Conservation (phyloP, 495 filamentous ascomycete genomes). For the Tetracladium setigerum region DNA sequence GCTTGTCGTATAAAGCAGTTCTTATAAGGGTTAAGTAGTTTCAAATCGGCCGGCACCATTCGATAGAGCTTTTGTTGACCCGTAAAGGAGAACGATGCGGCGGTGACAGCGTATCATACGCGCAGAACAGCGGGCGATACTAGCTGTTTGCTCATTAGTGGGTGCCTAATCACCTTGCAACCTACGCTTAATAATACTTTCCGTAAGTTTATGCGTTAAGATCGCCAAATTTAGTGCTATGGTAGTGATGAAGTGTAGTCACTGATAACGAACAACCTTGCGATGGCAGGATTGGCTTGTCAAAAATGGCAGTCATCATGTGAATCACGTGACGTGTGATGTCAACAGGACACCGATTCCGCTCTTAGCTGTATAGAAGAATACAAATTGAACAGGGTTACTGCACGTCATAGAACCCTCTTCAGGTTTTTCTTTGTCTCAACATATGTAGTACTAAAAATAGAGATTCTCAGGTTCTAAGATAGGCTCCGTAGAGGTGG, state of each 20-base stretch:
- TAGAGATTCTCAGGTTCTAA: too few relatives aligned
- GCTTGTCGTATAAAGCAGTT: conserved; percentile 1
- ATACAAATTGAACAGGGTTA: too few relatives aligned
- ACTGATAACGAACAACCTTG: too few relatives aligned
- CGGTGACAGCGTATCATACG: not conserved
- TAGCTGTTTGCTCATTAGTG: not conserved
- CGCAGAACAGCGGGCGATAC: not conserved
- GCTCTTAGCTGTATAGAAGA: not conserved
- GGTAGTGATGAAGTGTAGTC: conserved; percentile 1
- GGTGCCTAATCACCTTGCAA: not conserved
- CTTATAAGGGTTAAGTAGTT: not conserved
- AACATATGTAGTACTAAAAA: too few relatives aligned
- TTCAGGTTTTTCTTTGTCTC: too few relatives aligned
- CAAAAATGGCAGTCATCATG: too few relatives aligned
- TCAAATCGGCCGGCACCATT: not conserved
- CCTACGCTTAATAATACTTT: not conserved
- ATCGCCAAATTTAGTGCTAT: conserved; percentile 1
- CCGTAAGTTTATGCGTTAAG: not conserved
- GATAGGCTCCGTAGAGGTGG: too few relatives aligned
- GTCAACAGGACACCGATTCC: not conserved
- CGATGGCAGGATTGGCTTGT: too few relatives aligned
- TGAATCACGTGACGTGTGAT: too few relatives aligned
- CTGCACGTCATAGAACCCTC: too few relatives aligned
- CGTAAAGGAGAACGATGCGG: not conserved
- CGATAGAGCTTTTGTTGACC: not conserved